These are phyloP conservation scores for Fusarium multiceps DNA, from an alignment of 2,329 filamentous ascomycete species.

Conservation along the genomic window DNA sequence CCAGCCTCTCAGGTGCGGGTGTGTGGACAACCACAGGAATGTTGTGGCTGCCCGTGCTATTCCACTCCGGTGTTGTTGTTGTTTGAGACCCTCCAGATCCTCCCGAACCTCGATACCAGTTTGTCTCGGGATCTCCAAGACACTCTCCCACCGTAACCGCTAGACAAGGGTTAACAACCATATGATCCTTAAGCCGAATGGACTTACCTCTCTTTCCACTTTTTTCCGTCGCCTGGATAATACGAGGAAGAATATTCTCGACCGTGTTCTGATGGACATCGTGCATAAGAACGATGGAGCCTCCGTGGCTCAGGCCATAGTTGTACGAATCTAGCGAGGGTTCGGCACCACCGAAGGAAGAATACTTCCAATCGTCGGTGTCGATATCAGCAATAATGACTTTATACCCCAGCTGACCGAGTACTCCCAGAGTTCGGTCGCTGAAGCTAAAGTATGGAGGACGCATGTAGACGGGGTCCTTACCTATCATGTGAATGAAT, in stretches of 20 bases:
- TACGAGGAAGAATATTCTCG: constrained; percentile 10
- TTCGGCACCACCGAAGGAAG: constrained; percentile 9
- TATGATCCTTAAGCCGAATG: fast-evolving
- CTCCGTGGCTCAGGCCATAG: background rate
- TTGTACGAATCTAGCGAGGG: constrained; percentile 4
- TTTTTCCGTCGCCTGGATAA: constrained; percentile 4
- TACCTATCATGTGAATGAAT: constrained; percentile 12
- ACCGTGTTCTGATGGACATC: constrained; percentile 22
- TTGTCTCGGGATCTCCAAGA: constrained; percentile 24
- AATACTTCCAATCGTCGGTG: constrained; percentile 23
- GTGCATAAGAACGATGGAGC: constrained; percentile 28
- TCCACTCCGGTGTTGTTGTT: background rate
- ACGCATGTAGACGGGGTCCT: constrained; percentile 25
- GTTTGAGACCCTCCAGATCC: background rate
- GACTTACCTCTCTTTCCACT: constrained; percentile 17
- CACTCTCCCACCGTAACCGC: constrained; percentile 24
- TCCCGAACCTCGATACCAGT: constrained; percentile 14
- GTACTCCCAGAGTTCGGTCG: constrained; percentile 1
- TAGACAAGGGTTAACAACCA: fast-evolving
- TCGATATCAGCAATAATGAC: constrained; percentile 31
- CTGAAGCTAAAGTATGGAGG: constrained; percentile 29
- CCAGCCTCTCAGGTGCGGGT: background rate
- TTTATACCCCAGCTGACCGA: constrained; percentile 17
- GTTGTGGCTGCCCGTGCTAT: background rate
- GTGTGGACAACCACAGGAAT: background rate